Base-by-base conservation (phyloP, 2,329 filamentous ascomycete species). In the Trichoderma atroviride region DNA sequence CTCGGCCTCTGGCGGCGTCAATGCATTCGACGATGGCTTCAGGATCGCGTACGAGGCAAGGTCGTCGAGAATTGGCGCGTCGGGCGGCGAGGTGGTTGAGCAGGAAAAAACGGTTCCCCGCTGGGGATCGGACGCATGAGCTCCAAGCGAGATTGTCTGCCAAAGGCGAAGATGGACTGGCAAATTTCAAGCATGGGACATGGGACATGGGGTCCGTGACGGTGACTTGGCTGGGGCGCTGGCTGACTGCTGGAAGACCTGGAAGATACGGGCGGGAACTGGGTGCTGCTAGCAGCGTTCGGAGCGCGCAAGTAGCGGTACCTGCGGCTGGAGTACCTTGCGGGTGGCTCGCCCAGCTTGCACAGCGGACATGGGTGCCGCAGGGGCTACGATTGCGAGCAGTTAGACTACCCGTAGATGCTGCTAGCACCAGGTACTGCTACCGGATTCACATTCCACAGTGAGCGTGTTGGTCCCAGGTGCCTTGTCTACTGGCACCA, bases 1-100 rank as follows among this genome's bases (percentile, higher is more conserved):
- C 64, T 67, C 64, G 35, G 55, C 64, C 64, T 67, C 55, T 58
- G 64, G 53, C 40, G 57, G 47, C 57, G 43, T 69, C 67, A 65
- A 69, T 56, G 67, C 67, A 69, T 69, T 65, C 67, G 67, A 69
- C 37, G 60, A 64, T 57, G 64, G 55, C 64, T 40, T 50, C 29
- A 33, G 35, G 40, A 27, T 29, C 59, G 59, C 59, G 59, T 50
- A 52, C n/a, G 59, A 62, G 24, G 24, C 65, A 56, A 57, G 19
- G 35, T 53, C 19, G 24, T 53, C 19, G 43, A 43, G 27, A 19
- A 55, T 68, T 60, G 65, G 57, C 57, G 65, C 65, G 65, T 61
- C 65, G 57, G n/a, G 55, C 27, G 57, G 65, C 33, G 43, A 61
- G 47, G 55, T 56, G 57, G 47, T 62, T 62, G 24, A 35, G 22